Base-by-base conservation (phyloP, 2,329 filamentous ascomycete species). In the Calonectria crousiana region DNA sequence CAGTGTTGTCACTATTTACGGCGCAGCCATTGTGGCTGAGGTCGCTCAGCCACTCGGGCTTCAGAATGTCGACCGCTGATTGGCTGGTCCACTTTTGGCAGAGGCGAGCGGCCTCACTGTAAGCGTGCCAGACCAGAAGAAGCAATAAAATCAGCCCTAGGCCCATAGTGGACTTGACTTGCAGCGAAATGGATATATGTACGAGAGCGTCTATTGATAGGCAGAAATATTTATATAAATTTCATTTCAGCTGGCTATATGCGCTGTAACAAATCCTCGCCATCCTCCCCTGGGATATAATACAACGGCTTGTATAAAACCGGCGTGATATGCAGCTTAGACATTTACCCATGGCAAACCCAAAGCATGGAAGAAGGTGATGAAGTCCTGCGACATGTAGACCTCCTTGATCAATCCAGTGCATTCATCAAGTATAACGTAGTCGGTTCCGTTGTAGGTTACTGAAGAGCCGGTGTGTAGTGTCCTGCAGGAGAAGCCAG, bases 321-420 rank as follows among this genome's bases (percentile, higher is more conserved):
- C n/a, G n/a, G 11, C n/a, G 23, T 47, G n/a, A 47, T 23, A 23
- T 18, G 20, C 20, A 47, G n/a, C 14, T 32, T 56, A 71, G 16
- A 66, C 69, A 32, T 26, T 58, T 4, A 71, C 69, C 16, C 26
- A 23, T 32, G 41, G 14, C 23, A 71, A n/a, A 14, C 58, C 69
- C 69, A 71, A 23, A 20, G 32, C 49, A 26, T 71, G 56, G 60
- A 71, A 71, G 30, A 66, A 71, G 34, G 69, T 49, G 58, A 71
- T 71, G 2, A 71, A 71, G 34, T 71, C 69, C 14, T 71, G 69
- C 13, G 69, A 62, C 69, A 71, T 71, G 16, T 71, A 28, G 4
- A 71, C 58, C 69, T 71, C 69, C 58, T 65, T 71, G 20, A 71
- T 28, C 14, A 65, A n/a, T 10, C 69, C 69, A 16, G 69, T 71